Evolutionary conservation across 2,329 filamentous ascomycete species (phyloP).

Genomic region (Beauveria scarabaeidicola): DNA sequence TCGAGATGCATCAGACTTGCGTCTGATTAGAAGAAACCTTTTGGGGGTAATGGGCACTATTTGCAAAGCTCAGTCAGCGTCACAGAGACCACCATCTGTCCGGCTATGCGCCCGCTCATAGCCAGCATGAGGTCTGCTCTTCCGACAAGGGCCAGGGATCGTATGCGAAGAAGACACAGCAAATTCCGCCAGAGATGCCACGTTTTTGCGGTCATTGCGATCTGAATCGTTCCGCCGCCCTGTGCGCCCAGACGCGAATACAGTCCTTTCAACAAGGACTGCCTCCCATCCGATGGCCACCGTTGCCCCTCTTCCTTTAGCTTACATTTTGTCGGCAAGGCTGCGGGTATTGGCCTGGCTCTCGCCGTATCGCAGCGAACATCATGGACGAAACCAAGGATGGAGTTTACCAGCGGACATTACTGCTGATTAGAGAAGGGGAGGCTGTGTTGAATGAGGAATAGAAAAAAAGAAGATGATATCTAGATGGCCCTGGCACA

Average conservation of each 20-base stretch:
- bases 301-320: background rate
- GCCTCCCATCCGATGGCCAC: background rate
- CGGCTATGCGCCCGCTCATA: background rate
- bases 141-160: background rate
- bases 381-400: background rate
- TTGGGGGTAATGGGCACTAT: background rate
- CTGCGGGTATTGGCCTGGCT: background rate
- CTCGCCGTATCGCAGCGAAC: background rate
- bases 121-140: background rate
- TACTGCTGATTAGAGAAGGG: background rate
- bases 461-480: background rate
- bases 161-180: background rate
- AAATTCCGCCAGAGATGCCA: background rate
- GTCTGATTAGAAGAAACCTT: background rate
- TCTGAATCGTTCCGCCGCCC: background rate
- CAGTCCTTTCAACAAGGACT: constrained; percentile 10
- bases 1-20: background rate
- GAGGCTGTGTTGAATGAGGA: background rate
- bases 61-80: background rate
- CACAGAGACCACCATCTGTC: background rate
- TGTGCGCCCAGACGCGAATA: background rate
- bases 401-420: background rate
- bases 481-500: background rate
- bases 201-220: background rate
- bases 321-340: background rate